phyloP scores from a whole-genome alignment of 78 protist species.

The Chrysochromulina parva region DNA sequence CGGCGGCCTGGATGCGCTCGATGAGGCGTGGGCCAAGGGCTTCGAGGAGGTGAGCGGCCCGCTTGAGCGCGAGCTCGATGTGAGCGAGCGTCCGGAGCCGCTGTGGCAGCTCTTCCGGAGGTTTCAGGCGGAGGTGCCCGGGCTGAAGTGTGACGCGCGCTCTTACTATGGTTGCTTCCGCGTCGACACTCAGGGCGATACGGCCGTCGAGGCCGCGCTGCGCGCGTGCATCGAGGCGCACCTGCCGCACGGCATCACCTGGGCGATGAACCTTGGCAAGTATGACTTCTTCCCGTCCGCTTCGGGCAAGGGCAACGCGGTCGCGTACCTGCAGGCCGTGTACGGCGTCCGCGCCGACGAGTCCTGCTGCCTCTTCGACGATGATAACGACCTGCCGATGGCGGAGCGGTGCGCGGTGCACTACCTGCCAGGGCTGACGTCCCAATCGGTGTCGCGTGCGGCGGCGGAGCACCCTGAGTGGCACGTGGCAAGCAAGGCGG shows the following conservation, averaged over 20 bases:
- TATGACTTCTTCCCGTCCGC: neutral
- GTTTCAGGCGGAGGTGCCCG: neutral
- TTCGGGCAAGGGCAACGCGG: conserved; percentile 1
- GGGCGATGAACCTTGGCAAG: conserved; percentile 22
- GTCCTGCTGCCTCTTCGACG: conserved; percentile 2
- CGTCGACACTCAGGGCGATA: neutral
- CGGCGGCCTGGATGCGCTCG: neutral
- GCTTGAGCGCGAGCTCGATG: neutral
- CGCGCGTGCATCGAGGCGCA: neutral
- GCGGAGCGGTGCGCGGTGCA: neutral
- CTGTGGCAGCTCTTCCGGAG: neutral
- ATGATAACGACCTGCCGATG: conserved; percentile 25
- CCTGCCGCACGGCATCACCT: neutral
- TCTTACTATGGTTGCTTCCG: conserved; percentile 25
- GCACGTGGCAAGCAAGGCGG: neutral
- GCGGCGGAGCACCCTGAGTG: neutral
- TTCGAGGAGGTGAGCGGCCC: neutral
- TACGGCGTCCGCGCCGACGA: neutral
- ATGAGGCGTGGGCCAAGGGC: neutral
- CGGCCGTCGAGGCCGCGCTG: neutral
- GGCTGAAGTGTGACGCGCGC: neutral
- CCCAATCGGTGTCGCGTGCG: neutral
- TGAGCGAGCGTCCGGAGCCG: neutral
- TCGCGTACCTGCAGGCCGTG: neutral
- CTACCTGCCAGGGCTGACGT: neutral